A percentile compares a stretch with the other conserved stretches of the same genome.
phyloP scores from a whole-genome alignment of 768 basidiomycete genomes.

The Coprinopsis marcescibilis region DNA sequence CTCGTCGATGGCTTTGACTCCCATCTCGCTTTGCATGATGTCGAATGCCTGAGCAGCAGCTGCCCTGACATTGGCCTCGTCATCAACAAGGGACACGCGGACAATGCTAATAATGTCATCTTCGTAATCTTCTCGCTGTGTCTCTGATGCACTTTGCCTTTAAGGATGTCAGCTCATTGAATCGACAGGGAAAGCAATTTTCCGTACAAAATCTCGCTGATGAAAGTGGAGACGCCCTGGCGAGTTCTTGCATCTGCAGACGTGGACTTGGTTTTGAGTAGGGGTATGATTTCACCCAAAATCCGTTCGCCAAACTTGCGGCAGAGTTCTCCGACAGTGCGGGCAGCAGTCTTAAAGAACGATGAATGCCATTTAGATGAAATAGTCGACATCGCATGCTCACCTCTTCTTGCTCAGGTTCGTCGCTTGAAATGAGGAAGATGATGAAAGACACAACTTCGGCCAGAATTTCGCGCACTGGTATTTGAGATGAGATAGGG shows the following conservation, averaged over 20 bases:
- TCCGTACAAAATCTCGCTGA: conserved; percentile 83
- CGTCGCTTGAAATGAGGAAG: conserved; percentile 68
- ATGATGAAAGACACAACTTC: conserved; percentile 78
- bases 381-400: conserved; percentile 1
- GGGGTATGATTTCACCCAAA: conserved; percentile 74
- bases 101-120: conserved; percentile 84
- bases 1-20: conserved; percentile 88
- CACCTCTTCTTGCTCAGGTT: conserved; percentile 89
- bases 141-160: conserved; percentile 80
- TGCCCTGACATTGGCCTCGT: conserved; percentile 75
- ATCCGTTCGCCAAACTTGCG: conserved; percentile 94
- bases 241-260: conserved; percentile 61
- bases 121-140: conserved; percentile 83
- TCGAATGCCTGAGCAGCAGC: conserved; percentile 91
- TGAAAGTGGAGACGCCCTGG: conserved; percentile 82
- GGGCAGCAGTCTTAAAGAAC: conserved; percentile 70
- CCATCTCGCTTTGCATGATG: conserved; percentile 86
- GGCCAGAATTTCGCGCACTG: conserved; percentile 83
- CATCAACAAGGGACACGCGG: conserved; percentile 81
- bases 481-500: conserved; percentile 4
- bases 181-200: not conserved
- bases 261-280: conserved; percentile 60
- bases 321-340: conserved; percentile 84
- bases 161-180: conserved; percentile 8
- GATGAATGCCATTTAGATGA: not conserved